These are phyloP conservation scores for Hypoxylon sp. DNA, from an alignment of 2,329 filamentous ascomycete genomes.

Conservation along the genomic window DNA sequence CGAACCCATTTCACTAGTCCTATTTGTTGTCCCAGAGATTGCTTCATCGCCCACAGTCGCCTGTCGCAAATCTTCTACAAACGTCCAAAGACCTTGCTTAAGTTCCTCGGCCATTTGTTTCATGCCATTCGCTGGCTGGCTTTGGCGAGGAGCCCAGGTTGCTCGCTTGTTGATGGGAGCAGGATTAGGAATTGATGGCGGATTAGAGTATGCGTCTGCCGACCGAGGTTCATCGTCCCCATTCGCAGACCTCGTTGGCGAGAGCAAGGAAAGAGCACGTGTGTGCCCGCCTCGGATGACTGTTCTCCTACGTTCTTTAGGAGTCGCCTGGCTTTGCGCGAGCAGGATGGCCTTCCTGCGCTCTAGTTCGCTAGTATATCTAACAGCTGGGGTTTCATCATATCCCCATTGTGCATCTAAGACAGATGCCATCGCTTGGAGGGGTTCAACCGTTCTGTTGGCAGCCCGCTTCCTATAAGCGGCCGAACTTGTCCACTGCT, in stretches of 20 bases:
- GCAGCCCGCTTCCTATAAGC: conserved; percentile 81
- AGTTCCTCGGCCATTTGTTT: conserved; percentile 93
- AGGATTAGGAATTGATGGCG: conserved; percentile 56
- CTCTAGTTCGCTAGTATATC: conserved; percentile 75
- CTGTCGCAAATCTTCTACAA: conserved; percentile 94
- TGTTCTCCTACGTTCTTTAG: conserved; percentile 66
- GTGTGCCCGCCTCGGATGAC: conserved; percentile 78
- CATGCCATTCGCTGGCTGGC: conserved; percentile 61
- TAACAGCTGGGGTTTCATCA: conserved; percentile 58
- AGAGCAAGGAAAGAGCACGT: conserved; percentile 82
- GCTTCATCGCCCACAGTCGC: conserved; percentile 96
- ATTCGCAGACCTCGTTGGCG: conserved; percentile 67
- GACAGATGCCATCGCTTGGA: conserved; percentile 60
- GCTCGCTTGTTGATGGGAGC: conserved; percentile 67
- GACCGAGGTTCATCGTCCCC: conserved; percentile 63
- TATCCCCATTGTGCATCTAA: conserved; percentile 49
- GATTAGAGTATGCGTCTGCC: conserved; percentile 53
- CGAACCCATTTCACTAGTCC: conserved; percentile 54
- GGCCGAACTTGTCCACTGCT: conserved; percentile 85
- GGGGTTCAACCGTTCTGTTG: conserved; percentile 70
- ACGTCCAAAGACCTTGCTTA: conserved; percentile 90
- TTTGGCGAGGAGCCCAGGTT: conserved; percentile 70
- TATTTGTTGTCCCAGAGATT: conserved; percentile 68
- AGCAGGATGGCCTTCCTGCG: conserved; percentile 77
- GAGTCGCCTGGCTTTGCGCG: conserved; percentile 60